Evolutionary conservation across 2,329 filamentous ascomycete genomes (phyloP), one percentile per base, ranked within the genome.

Genomic region (Scedosporium boydii): DNA sequence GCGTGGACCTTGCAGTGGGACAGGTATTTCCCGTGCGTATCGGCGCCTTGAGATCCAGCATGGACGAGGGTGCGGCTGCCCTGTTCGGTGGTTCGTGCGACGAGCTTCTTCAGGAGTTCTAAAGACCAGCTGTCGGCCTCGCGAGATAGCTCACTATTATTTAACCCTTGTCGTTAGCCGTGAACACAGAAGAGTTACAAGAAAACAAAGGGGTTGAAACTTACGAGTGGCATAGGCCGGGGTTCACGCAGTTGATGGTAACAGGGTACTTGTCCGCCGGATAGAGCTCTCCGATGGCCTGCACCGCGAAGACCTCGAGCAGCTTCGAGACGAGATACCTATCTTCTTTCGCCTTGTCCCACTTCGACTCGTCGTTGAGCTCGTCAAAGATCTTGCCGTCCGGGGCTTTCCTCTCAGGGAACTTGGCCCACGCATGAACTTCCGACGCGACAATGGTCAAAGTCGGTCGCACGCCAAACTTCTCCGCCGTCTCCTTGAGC

Each of bases 21-120:
- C 65, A 80, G 70, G 64, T 75, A 80, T 42, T 69, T 66, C 3
- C 78, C 78, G 60, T 80, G 77, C 0, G 72, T 72, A 42, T 75
- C 73, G 6, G 71, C 68, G 0, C 70, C 73, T 5, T 72, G 72
- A 41, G 73, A 68, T 0, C 75, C 76, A 3, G 73, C 77, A 6
- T 70, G 65, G 55, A 78, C 66, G 6, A 79, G 65, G 2, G 71
- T 75, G 12, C 77, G 73, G 18, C 75, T 72, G 10, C 77, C 78
- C 58, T 74, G 69, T 63, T 78, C 76, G 14, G 73, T 59, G 2
- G 70, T 70, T 21, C 77, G 72, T 34, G 68, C 75, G n/a, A 77
- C 10, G 6, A 74, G 3, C 16, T 59, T 62, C 23, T 38, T 29
- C 7, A n/a, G 18, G 16, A 51, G 12, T 23, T 26, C 10, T 4